These are phyloP conservation scores for Mercurialis annua DNA, from an alignment of 345 rosid species.

Conservation along the genomic window DNA sequence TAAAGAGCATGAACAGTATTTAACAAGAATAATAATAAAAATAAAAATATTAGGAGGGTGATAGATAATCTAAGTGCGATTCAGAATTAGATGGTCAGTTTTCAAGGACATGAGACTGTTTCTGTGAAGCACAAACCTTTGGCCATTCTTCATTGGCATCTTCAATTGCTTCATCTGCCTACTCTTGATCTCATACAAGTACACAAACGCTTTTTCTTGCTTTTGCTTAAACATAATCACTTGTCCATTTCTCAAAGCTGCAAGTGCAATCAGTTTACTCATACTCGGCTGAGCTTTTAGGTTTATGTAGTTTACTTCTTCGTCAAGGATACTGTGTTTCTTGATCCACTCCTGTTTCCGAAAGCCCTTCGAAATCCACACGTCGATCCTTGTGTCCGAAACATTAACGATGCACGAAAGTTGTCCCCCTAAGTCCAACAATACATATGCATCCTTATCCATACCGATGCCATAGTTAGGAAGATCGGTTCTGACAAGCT, in stretches of 20 bases:
- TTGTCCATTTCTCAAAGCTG: slow-evolving; percentile 4
- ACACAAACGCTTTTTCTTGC: not conserved
- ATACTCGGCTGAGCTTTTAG: not conserved
- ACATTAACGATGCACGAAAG: not conserved
- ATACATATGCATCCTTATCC: not conserved
- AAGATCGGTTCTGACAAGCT: not conserved
- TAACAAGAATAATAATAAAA: too few species aligned
- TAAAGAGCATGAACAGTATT: too few species aligned
- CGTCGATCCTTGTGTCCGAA: not conserved
- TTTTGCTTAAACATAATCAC: slow-evolving; percentile 1
- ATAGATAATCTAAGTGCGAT: too few species aligned
- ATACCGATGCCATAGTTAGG: not conserved
- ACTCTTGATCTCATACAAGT: slow-evolving; percentile 6
- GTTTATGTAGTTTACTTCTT: not conserved
- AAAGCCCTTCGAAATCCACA: slow-evolving; percentile 19
- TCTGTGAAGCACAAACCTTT: slow-evolving; percentile 7
- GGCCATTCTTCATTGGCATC: not conserved
- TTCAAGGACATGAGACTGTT: slow-evolving; percentile 4
- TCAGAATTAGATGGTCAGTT: too few species aligned
- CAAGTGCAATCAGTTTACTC: not conserved
- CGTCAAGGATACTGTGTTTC: slow-evolving; percentile 7
- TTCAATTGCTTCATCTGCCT: not conserved
- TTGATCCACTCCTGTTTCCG: slow-evolving; percentile 11
- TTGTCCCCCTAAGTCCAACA: slow-evolving; percentile 11
- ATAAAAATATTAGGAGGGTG: too few species aligned